Evolutionary conservation across 1,284 basidiomycete genomes (phyloP).

Genomic region (Cerioporus squamosus): DNA sequence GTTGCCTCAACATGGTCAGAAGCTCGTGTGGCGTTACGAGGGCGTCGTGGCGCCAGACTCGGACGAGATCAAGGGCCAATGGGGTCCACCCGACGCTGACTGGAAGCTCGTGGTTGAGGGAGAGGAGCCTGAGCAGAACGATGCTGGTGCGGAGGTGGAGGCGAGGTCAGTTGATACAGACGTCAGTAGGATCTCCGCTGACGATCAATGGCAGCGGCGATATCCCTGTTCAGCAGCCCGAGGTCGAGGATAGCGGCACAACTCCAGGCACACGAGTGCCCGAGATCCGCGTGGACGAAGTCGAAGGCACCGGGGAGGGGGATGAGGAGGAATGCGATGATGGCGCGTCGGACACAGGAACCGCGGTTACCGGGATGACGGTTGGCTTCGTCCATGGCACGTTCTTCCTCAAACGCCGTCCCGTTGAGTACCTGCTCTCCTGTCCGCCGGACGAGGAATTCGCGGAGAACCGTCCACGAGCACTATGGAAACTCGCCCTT

Average conservation of each 20-base stretch:
- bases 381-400: neutral
- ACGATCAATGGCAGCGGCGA: too few relatives aligned
- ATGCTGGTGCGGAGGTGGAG: too few relatives aligned
- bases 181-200: too few relatives aligned
- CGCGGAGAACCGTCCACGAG: neutral
- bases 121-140: too few relatives aligned
- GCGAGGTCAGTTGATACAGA: too few relatives aligned
- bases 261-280: neutral
- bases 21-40: neutral
- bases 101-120: too few relatives aligned
- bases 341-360: neutral
- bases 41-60: neutral
- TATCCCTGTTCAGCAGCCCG: neutral
- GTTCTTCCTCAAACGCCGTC: constrained; percentile 1
- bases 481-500: constrained; percentile 7
- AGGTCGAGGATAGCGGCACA: neutral
- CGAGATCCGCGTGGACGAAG: neutral
- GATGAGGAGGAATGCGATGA: neutral
- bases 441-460: neutral
- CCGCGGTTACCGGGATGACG: neutral
- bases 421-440: neutral
- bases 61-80: neutral
- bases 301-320: neutral
- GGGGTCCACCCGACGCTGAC: neutral
- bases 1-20: neutral